A percentile compares a stretch with the other conserved stretches of the same genome.
These are phyloP conservation scores for Apiospora hydei DNA, from an alignment of 2,329 filamentous ascomycete genomes.

Conservation along the genomic window DNA sequence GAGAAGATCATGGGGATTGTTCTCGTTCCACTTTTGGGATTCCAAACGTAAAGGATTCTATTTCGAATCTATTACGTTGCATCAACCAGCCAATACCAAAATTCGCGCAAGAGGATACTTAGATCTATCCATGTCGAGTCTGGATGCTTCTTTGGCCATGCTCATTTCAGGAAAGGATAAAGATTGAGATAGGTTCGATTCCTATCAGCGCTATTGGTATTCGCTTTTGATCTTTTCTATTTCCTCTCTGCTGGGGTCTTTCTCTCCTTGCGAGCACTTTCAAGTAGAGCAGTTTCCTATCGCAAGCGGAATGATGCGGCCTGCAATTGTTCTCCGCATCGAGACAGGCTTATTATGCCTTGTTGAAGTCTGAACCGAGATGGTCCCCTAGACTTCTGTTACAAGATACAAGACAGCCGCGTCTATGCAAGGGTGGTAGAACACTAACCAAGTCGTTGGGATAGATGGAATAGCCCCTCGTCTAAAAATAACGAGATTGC, in stretches of 20 bases:
- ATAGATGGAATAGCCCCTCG: not conserved
- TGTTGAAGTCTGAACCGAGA: not conserved
- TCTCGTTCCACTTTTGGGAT: not conserved
- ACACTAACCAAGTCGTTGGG: not conserved
- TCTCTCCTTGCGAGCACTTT: not conserved
- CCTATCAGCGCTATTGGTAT: too few relatives aligned
- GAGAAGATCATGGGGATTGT: not conserved
- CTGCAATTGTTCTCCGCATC: not conserved
- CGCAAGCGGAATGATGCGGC: not conserved
- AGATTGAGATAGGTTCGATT: too few relatives aligned
- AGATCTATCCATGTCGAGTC: not conserved
- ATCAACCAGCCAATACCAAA: not conserved
- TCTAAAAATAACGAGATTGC: not conserved
- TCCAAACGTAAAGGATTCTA: not conserved
- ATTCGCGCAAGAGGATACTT: constrained; percentile 13
- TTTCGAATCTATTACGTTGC: not conserved
- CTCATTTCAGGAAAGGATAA: too few relatives aligned
- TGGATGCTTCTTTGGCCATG: not conserved
- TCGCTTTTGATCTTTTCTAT: too few relatives aligned
- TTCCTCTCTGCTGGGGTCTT: not conserved
- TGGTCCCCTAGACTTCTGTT: not conserved
- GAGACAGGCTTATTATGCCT: not conserved
- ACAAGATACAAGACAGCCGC: too few relatives aligned
- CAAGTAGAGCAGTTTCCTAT: not conserved
- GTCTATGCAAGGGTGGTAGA: not conserved